Percentiles rank a stretch among this genome's conserved stretches.
Conservation (phyloP, 257 asterid species). For the Primulina eburnea region DNA sequence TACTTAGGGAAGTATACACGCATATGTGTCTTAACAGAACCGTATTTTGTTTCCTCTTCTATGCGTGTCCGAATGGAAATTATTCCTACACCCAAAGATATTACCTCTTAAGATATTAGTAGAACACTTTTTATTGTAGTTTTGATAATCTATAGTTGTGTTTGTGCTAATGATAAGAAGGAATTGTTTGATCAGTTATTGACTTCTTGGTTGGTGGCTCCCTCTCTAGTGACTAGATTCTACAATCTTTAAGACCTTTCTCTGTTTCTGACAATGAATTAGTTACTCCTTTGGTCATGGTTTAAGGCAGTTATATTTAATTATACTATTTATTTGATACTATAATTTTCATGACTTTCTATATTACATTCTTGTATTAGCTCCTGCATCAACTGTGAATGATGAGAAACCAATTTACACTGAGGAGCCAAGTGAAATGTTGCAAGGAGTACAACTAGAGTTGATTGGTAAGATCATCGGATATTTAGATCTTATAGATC, state of each 20-base stretch:
- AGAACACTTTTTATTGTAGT: background rate
- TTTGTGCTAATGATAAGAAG: background rate
- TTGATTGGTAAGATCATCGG: constrained; percentile 50
- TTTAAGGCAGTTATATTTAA: background rate
- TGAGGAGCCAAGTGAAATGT: constrained; percentile 50
- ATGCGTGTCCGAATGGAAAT: background rate
- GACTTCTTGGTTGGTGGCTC: background rate
- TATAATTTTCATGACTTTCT: background rate
- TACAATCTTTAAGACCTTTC: background rate
- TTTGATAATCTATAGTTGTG: background rate
- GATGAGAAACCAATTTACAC: constrained; percentile 46
- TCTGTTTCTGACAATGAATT: background rate
- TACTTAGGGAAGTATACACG: background rate
- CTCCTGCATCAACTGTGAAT: constrained; percentile 33
- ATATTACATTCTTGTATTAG: constrained; percentile 31
- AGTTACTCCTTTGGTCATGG: background rate
- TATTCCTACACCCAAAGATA: background rate
- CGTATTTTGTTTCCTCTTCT: too few species aligned
- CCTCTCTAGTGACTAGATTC: background rate
- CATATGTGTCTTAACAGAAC: background rate
- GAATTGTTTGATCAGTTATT: background rate
- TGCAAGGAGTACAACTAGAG: constrained; percentile 58
- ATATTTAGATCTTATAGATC: too few species aligned
- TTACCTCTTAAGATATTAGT: background rate
- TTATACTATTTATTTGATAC: background rate